Base-by-base conservation (phyloP, 441 rosid genomes). In the Mallotus japonicus region DNA sequence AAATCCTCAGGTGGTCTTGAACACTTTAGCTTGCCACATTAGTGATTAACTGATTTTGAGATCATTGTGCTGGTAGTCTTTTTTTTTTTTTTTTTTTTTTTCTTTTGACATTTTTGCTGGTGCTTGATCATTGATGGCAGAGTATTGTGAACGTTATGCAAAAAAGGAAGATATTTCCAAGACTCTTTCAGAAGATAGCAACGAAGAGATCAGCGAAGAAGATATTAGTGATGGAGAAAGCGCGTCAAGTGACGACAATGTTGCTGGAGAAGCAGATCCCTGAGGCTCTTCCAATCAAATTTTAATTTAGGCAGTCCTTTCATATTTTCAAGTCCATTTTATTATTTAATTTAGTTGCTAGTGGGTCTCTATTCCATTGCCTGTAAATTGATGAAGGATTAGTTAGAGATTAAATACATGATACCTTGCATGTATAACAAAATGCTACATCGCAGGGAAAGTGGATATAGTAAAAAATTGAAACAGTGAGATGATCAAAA, bases 141-240 rank as follows among this genome's bases (percentile, higher is more conserved):
- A 87, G 61, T 85, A 85, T 69, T 82, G 88, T 22, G 84, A 83
- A 72, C 78, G 65, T 51, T 85, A 83, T 66, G 88, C 90, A 17
- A 85, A 82, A 83, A 78, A 82, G 76, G 84, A 83, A 76, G 62
- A 81, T 72, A 77, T 83, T 73, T 51, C 68, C 60, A 76, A 66
- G 47, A 24, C 80, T 56, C 55, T 65, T 10, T 24, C 68, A 28
- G 82, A 70, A 9, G 88, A 83, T 17, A 73, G 76, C 44, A 75
- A 75, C 59, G 87, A 76, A 5, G 84, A 77, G 20, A 47, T 77
- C 42, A 80, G 79, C 8, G 81, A 80, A 3, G 84, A 78, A 40
- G 84, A 82, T 5, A 64, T 76, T 56, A 84, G 84, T 73, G 82
- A 79, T 11, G 80, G 66, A 77, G 78, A 70, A 68, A 72, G 83